Base-by-base conservation (phyloP, 352 stramenopile genomes). In the Phytophthora citrophthora region DNA sequence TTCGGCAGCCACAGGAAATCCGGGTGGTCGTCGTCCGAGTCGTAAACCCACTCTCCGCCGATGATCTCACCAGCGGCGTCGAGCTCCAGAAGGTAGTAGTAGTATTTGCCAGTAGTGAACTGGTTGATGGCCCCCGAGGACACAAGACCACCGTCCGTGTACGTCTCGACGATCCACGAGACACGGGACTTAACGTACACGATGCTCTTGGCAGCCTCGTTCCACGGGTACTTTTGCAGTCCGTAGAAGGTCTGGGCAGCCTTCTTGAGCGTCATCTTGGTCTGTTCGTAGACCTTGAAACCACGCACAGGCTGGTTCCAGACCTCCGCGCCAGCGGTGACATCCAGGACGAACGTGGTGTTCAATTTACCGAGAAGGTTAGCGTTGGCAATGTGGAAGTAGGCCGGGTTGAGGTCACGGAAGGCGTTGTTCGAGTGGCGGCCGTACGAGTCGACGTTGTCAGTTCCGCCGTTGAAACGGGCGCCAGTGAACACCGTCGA, bases 291-390 rank as follows among this genome's bases (percentile, higher is more conserved):
- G 46, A 69, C 74, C 43, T 72, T 60, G 64, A 82, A 88, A 51
- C 63, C 70, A 45, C 58, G 59, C 39, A 87, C 67, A 2, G 80
- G 80, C 57, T 85, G 74, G 65, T 89, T 89, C 77, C 80, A 89
- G 20, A 90, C 77, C 52, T 81, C 60, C 1, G 59, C 23, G n/a
- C 57, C 67, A 6, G 68, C 61, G 5, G 58, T 61, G 3, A 83
- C 65, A 43, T 88, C 79, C 4, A 74, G 48, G 8, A 88, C 53
- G 57, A 81, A 83, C 4, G 71, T 64, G 32, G 72, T 27, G 20
- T 78, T 78, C 15, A 76, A 52, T n/a, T 66, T 63, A 6, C 67
- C 70, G 8, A 88, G 49, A 6, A 86, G 54, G 64, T 86, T 88
- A 15, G 61, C 34, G 38, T 72, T 49, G 3, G 73, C 76, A 24